Conservation (phyloP, 352 stramenopile species). For the Thraustotheca clavata region DNA sequence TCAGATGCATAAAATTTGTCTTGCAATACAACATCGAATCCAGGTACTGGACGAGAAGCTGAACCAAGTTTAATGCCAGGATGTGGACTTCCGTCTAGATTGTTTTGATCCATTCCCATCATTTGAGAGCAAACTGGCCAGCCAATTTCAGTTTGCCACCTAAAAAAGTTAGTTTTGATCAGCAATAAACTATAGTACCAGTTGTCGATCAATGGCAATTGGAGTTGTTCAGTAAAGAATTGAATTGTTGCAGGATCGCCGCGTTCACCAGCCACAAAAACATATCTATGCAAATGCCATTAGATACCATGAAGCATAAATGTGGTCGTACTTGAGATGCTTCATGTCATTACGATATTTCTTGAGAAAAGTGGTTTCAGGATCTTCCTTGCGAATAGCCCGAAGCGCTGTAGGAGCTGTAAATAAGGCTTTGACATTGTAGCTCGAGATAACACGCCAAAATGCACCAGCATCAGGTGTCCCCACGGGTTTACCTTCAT, state of each 20-base stretch:
- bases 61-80: constrained; percentile 56
- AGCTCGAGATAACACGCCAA: constrained; percentile 79
- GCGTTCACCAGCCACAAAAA: constrained; percentile 85
- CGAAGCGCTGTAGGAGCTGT: constrained; percentile 87
- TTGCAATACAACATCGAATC: constrained; percentile 77
- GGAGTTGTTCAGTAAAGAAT: constrained; percentile 56
- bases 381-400: constrained; percentile 83
- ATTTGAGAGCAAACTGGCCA: constrained; percentile 68
- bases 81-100: constrained; percentile 25
- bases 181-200: constrained; percentile 27
- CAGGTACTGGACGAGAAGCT: constrained; percentile 55
- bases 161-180: background rate
- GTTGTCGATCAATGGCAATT: constrained; percentile 71
- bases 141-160: constrained; percentile 87
- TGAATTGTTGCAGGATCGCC: constrained; percentile 82
- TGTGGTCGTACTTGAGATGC: constrained; percentile 48
- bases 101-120: constrained; percentile 59
- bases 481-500: constrained; percentile 84
- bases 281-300: constrained; percentile 27
- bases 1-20: constrained; percentile 35
- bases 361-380: constrained; percentile 39
- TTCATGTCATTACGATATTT: constrained; percentile 24
- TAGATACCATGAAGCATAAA: constrained; percentile 23
- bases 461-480: constrained; percentile 81
- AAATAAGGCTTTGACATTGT: constrained; percentile 83